phyloP scores from a whole-genome alignment of 345 rosid species.

The Citrus trifoliata region DNA sequence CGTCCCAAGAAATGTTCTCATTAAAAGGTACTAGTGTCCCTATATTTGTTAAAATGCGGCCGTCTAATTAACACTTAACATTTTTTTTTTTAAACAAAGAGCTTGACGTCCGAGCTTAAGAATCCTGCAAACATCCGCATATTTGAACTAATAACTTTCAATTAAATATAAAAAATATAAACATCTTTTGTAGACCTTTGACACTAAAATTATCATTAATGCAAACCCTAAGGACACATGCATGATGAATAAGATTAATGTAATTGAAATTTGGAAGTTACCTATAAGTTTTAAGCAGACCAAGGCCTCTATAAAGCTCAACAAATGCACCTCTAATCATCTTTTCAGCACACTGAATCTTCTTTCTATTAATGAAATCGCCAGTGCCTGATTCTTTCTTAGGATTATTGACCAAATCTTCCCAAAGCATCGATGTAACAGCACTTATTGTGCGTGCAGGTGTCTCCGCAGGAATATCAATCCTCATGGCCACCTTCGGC shows the following conservation, averaged over 20 bases:
- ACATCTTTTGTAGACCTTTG: background rate
- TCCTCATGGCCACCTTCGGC: slow-evolving; percentile 70
- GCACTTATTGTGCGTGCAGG: slow-evolving; percentile 62
- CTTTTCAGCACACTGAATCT: slow-evolving; percentile 84
- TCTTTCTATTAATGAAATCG: slow-evolving; percentile 63
- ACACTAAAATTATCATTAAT: no score
- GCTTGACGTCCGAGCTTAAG: no score
- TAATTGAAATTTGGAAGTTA: background rate
- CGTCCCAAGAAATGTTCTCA: background rate
- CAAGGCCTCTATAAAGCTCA: slow-evolving; percentile 83
- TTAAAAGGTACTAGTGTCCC: no score
- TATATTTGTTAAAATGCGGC: no score
- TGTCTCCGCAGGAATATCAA: slow-evolving; percentile 66
- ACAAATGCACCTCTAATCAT: slow-evolving; percentile 85
- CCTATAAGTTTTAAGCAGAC: slow-evolving; percentile 79
- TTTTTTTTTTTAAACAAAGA: no score
- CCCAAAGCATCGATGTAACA: slow-evolving; percentile 71
- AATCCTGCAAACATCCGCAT: no score
- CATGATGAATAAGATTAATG: background rate
- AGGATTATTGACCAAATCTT: slow-evolving; percentile 82
- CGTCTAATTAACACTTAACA: no score
- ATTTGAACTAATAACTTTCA: no score
- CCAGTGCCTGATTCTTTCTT: slow-evolving; percentile 42
- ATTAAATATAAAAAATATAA: no score
- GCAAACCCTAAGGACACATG: background rate